Evolutionary conservation across 352 stramenopile genomes (phyloP).

Genomic region (Blastocystis sp.): DNA sequence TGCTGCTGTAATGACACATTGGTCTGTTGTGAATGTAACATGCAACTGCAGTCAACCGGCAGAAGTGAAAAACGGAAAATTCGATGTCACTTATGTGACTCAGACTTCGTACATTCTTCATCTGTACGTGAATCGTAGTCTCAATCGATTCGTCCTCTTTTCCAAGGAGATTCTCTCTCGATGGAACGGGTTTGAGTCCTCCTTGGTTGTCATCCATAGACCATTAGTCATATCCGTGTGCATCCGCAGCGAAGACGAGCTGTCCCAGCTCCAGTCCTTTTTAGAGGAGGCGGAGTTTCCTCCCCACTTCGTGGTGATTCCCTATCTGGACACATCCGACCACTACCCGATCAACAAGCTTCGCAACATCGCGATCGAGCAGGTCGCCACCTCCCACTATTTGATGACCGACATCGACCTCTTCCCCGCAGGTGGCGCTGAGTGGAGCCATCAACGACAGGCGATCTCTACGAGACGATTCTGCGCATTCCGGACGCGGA

Average conservation of each 20-base stretch:
- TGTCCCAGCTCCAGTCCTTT: neutral
- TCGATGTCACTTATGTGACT: neutral
- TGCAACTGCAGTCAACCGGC: too few species aligned
- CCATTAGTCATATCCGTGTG: neutral
- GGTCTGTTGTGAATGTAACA: too few species aligned
- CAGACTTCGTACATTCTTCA: neutral
- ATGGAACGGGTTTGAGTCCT: neutral
- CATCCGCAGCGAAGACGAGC: neutral
- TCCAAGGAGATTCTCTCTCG: neutral
- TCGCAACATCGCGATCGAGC: constrained; percentile 32
- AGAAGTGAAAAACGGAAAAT: neutral
- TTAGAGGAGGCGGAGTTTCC: neutral
- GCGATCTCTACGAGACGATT: constrained; percentile 26
- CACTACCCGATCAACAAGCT: constrained; percentile 52
- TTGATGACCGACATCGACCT: constrained; percentile 43
- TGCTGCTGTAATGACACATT: too few species aligned
- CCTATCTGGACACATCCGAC: neutral
- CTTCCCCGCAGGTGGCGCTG: neutral
- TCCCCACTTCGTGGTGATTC: neutral
- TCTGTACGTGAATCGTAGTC: neutral
- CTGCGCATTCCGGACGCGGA: neutral
- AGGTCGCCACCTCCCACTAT: constrained; percentile 2
- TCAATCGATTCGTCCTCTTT: neutral
- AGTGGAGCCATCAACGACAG: neutral
- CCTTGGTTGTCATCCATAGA: neutral